Conservation (phyloP, 2,329 filamentous ascomycete genomes). For the Orbilia quercus region DNA sequence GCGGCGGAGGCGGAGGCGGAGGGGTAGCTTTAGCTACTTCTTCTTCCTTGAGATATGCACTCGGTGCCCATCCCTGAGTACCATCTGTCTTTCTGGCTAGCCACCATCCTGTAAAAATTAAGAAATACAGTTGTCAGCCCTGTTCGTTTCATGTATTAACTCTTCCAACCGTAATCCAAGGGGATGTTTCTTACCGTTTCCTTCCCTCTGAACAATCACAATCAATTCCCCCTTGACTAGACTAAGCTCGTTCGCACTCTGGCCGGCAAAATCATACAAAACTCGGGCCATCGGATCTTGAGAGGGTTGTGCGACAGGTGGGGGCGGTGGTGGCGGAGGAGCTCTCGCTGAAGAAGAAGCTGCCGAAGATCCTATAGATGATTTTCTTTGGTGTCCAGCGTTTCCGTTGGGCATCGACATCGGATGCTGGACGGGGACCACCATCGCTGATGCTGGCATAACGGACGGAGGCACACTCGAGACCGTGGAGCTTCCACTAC, state of each 20-base stretch:
- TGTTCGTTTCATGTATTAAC: constrained; percentile 5
- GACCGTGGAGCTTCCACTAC: constrained; percentile 63
- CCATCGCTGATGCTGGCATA: constrained; percentile 15
- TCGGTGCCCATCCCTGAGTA: constrained; percentile 87
- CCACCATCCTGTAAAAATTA: constrained; percentile 81
- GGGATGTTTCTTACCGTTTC: constrained; percentile 76
- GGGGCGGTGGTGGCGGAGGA: constrained; percentile 70
- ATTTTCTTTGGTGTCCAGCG: constrained; percentile 35
- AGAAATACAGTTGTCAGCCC: constrained; percentile 62
- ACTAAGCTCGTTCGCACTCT: constrained; percentile 81
- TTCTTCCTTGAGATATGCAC: constrained; percentile 89
- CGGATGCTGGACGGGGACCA: constrained; percentile 26
- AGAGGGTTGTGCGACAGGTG: constrained; percentile 72
- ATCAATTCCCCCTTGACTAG: constrained; percentile 83
- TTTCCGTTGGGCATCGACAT: constrained; percentile 37
- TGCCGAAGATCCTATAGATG: constrained; percentile 36
- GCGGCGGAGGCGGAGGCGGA: constrained; percentile 73
- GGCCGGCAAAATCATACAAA: constrained; percentile 88
- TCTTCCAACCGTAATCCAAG: constrained; percentile 5
- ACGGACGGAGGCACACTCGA: constrained; percentile 30
- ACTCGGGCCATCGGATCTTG: constrained; percentile 86
- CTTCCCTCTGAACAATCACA: constrained; percentile 91
- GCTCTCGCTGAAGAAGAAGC: constrained; percentile 67
- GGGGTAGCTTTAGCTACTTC: constrained; percentile 71
- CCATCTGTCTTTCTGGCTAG: constrained; percentile 78